Percentiles rank a stretch among this genome's conserved stretches.
These are phyloP conservation scores for Basidiobolus heterosporus DNA, from an alignment of 371 early-diverging fungal species.

Conservation along the genomic window DNA sequence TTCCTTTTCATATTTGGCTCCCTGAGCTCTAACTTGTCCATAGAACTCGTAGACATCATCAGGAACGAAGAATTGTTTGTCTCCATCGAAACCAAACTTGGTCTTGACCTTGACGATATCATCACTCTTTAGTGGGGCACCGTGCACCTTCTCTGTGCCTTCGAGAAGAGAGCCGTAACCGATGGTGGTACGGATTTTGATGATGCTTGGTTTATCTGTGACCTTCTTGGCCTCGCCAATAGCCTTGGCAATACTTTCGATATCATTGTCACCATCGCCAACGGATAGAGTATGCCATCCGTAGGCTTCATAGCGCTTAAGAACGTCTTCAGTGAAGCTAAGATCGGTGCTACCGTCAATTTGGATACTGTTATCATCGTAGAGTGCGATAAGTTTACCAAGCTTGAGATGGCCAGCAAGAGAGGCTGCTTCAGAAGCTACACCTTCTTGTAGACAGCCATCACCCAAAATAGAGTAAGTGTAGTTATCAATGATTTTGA, in stretches of 20 bases:
- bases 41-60: slow-evolving; percentile 46
- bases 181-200: slow-evolving; percentile 70
- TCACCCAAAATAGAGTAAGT: slow-evolving; percentile 90
- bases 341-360: slow-evolving; percentile 88
- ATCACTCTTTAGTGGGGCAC: slow-evolving; percentile 77
- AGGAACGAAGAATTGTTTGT: slow-evolving; percentile 59
- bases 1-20: slow-evolving; percentile 36
- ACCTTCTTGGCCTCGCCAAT: slow-evolving; percentile 66
- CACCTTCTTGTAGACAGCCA: slow-evolving; percentile 99
- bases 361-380: slow-evolving; percentile 92
- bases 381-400: slow-evolving; percentile 92
- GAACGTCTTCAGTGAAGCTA: slow-evolving; percentile 89
- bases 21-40: slow-evolving; percentile 31
- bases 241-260: slow-evolving; percentile 50
- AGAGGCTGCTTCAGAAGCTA: slow-evolving; percentile 87
- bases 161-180: slow-evolving; percentile 77
- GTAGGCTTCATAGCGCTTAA: slow-evolving; percentile 80
- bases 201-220: slow-evolving; percentile 73
- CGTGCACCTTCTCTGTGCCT: slow-evolving; percentile 83
- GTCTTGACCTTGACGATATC: slow-evolving; percentile 77
- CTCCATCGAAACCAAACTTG: slow-evolving; percentile 71
- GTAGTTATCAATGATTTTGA: slow-evolving; percentile 66
- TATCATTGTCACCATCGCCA: slow-evolving; percentile 71
- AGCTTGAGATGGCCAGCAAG: slow-evolving; percentile 93
- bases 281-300: slow-evolving; percentile 84